These are phyloP conservation scores for Camelina neglecta DNA, from an alignment of 345 rosid genomes.

Conservation along the genomic window DNA sequence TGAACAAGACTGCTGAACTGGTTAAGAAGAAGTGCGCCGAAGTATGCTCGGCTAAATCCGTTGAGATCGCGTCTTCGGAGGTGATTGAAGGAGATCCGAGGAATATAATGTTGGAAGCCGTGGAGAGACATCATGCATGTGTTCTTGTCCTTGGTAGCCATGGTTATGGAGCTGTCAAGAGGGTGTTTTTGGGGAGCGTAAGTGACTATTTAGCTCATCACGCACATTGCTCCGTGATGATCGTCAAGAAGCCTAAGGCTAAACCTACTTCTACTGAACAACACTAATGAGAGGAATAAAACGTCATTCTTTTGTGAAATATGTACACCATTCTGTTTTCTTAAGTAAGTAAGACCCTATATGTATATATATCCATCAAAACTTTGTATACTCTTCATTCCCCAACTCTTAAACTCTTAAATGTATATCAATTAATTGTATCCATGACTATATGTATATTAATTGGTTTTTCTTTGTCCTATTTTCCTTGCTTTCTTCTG, in stretches of 20 bases:
- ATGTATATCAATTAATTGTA: slow-evolving; percentile 7
- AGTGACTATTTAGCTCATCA: slow-evolving; percentile 43
- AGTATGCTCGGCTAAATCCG: slow-evolving; percentile 44
- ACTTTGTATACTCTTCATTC: not conserved
- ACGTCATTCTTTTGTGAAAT: not conserved
- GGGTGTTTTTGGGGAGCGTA: slow-evolving; percentile 43
- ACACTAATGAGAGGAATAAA: slow-evolving; percentile 6
- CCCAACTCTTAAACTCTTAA: not conserved
- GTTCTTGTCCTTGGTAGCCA: slow-evolving; percentile 57
- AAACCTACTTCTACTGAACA: slow-evolving; percentile 17
- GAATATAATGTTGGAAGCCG: slow-evolving; percentile 48
- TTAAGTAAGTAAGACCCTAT: not conserved
- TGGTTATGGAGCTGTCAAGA: slow-evolving; percentile 54
- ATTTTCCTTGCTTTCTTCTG: not conserved
- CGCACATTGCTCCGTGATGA: slow-evolving; percentile 43
- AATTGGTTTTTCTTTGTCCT: not conserved
- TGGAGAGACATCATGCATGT: slow-evolving; percentile 46
- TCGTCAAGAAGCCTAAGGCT: slow-evolving; percentile 40
- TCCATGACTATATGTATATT: not conserved
- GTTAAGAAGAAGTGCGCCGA: slow-evolving; percentile 42
- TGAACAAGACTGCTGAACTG: slow-evolving; percentile 39
- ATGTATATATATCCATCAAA: not conserved
- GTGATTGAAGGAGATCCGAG: slow-evolving; percentile 55
- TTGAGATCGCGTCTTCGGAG: slow-evolving; percentile 26
- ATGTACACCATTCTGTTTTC: not conserved